Evolutionary conservation across 495 filamentous ascomycete species (phyloP), one percentile per base, ranked within the genome.

Genomic region (Lasiosphaeriaceae sp.): DNA sequence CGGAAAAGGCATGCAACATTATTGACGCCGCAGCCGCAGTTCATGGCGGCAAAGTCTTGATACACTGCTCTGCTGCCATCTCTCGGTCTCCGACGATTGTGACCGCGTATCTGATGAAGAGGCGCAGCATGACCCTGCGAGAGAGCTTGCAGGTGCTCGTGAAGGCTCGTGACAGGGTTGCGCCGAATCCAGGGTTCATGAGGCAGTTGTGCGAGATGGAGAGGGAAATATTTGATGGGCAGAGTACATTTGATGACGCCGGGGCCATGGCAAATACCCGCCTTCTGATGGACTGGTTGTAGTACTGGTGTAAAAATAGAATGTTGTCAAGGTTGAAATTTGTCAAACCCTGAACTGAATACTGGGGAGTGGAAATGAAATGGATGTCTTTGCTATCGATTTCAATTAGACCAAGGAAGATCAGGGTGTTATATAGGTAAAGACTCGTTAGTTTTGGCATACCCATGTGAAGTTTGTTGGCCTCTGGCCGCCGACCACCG

Each of bases 121-220:
- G 49, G 2, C 47, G 23, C 19, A 37, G 48, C 0, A 52, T 58
- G 55, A 46, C 55, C 11, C 43, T 58, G 23, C 20, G 55, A 35
- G 48, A 58, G 39, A 47, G 48, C 16, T 29, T 58, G 17, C 20
- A 44, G 41, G 14, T 17, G 9, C 17, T 58, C 12, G 48, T 47
- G 9, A n/a, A 14, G 11, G 55, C 55, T 3, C 47, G 55, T 0
- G 55, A 11, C 9, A 23, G 21, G 2, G 55, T 58, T 9, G n/a
- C 41, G 19, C 55, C 55, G 11, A 58, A 58, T 39, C 47, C 41
- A 7, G 48, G 48, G 8, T 58, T 58, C 23, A 20, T 58, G 55
- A 58, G 41, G 24, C 55, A 58, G 37, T n/a, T 58, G 37, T 8
- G 22, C 11, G 55, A 58, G 39, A 46, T 52, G 48, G 55, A 58